These are phyloP conservation scores for Blastomyces silverae DNA, from an alignment of 2,329 filamentous ascomycete genomes.

Conservation along the genomic window DNA sequence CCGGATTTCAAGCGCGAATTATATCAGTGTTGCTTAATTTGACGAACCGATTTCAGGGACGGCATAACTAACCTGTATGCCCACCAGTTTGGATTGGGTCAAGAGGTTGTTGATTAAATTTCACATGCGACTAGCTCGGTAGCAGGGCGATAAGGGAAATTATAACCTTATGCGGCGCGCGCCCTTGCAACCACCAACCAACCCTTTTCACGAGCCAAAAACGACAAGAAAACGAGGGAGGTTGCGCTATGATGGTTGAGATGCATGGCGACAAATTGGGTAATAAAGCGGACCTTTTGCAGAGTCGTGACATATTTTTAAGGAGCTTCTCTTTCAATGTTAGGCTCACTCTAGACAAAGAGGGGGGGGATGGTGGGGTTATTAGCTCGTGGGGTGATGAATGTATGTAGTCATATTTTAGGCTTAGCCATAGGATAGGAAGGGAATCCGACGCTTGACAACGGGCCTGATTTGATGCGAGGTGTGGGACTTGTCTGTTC, in stretches of 20 bases:
- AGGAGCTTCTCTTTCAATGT: background rate
- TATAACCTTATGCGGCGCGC: background rate
- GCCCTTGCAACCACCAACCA: background rate
- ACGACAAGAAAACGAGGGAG: background rate
- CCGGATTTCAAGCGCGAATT: no score
- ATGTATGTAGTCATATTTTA: background rate
- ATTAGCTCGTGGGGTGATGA: background rate
- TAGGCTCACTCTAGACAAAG: background rate
- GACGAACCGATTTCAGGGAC: no score
- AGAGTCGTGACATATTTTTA: background rate
- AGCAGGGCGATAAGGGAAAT: background rate
- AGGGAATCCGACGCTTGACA: background rate
- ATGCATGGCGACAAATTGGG: background rate
- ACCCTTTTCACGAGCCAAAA: background rate
- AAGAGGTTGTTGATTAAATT: background rate
- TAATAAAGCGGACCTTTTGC: background rate
- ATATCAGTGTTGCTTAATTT: no score
- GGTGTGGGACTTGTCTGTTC: background rate
- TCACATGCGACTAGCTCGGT: background rate
- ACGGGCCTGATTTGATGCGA: background rate
- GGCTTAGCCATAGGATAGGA: background rate
- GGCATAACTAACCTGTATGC: no score
- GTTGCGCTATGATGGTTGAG: background rate
- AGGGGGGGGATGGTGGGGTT: background rate
- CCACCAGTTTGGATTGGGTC: no score